Evolutionary conservation across 1,284 basidiomycete species (phyloP), one percentile per base, ranked within the genome.

Genomic region (Porogramme epimiltina): DNA sequence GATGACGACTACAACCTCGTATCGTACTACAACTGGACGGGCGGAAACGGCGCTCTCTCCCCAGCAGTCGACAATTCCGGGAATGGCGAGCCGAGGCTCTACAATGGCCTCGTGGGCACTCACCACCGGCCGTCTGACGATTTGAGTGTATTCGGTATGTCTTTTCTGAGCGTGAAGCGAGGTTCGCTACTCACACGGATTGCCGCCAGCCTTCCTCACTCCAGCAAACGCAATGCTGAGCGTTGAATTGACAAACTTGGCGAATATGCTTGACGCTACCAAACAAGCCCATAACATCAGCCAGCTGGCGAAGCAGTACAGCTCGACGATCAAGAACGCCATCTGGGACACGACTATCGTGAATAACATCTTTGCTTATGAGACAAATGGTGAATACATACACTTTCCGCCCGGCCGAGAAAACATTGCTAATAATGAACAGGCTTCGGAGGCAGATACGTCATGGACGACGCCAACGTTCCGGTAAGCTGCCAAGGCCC

Each of bases 391-490:
- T 84, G 11, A 49, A 63, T 9, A 10, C 26, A n/a, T 19, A 54
- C 50, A 41, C 11, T 13, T 8, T 8, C n/a, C n/a, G 28, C 28
- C 8, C 6, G 28, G 28, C 28, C 28, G 28, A n/a, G n/a, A n/a
- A n/a, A 9, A 24, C 16, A 16, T 31, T 15, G 33, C 47, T 40
- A 37, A 37, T 1, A 23, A 16, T 9, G 19, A 8, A 28, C 52
- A 82, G 81, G 84, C 3, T 77, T 85, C 49, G 86, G 87, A 33
- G 79, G 81, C 11, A 71, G 80, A 53, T 89, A 89, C 68, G 78
- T 89, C 20, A 91, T 89, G 86, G 89, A 90, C 56, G 89, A 90
- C 57, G 88, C 87, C 1, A 91, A 91, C 58, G 88, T 91, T 47
- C 89, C 89, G 18, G 87, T 88, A 64, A 60, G 82, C 67, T 4